Base-by-base conservation (phyloP, 371 early-diverging fungal species). In the Mucor mucedo region DNA sequence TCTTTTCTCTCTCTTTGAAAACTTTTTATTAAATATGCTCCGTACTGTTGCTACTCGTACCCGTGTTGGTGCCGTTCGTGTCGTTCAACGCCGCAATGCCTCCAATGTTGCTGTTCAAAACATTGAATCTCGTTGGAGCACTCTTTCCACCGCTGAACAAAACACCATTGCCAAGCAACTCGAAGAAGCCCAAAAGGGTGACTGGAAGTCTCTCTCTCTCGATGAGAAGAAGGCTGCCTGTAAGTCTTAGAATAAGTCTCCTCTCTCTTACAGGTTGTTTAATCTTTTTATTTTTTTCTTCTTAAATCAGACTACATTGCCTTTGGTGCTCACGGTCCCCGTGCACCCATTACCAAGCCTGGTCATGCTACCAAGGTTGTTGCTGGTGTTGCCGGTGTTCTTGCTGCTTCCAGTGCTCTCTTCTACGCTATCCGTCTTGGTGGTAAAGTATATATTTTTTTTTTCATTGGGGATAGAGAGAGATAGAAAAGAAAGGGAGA, bases 141-240 rank as follows among this genome's bases (percentile, higher is more conserved):
- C 90, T 66, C 85, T 98, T 60, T 89, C 96, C 41, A 84, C 88
- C 62, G 82, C 84, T 64, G 95, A 96, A 78, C 94, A 93, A 84
- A 84, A 84, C 67, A 89, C 90, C 58, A 87, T 96, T 62, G 82
- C 91, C 62, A 92, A 90, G 75, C 80, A 85, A 64, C 87, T 98
- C 48, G 86, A 85, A 68, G 92, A 90, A 74, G 81, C 81, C 65
- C 94, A 96, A 85, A 93, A 93, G 85, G 93, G 86, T 54, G 97
- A 98, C 83, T 98, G 98, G 98, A 92, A 91, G 83, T 78, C 84
- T 64, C 80, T 98, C 68, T 82, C 96, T 52, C 65, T 89, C 61
- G 96, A 96, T 52, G 91, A 98, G 79, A 98, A 98, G 92, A 89
- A 93, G 78, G 95, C 98, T 72, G 89, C 78, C 35, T 80, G 97